A percentile compares a stretch with the other conserved stretches of the same genome.
Conservation (phyloP, 495 filamentous ascomycete species). For the Neurospora sp. region DNA sequence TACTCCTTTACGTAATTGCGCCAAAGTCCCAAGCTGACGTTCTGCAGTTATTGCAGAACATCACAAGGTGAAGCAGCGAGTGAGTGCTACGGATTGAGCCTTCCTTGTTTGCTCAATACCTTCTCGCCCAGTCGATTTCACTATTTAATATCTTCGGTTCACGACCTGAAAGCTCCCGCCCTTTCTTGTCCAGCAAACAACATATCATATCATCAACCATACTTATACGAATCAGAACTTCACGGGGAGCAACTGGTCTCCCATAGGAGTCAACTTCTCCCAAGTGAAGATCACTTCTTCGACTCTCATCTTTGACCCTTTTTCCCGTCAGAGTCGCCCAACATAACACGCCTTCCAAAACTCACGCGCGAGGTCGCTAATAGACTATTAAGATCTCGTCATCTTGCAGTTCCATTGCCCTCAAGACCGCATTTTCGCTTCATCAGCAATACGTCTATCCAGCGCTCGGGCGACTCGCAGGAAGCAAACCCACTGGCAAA, state of each 20-base stretch:
- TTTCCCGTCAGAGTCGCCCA: background rate
- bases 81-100: background rate
- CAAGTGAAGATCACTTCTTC: background rate
- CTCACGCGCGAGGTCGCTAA: background rate
- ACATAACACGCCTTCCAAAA: background rate
- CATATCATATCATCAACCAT: background rate
- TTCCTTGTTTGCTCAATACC: background rate
- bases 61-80: background rate
- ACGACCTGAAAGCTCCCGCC: background rate
- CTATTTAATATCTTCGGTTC: background rate
- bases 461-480: background rate
- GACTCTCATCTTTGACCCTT: background rate
- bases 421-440: background rate
- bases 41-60: background rate
- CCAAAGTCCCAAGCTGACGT: background rate
- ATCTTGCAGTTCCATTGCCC: background rate
- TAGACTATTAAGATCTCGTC: background rate
- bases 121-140: background rate
- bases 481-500: background rate
- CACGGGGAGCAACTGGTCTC: background rate
- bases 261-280: background rate
- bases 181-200: background rate
- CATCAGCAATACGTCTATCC: background rate
- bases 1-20: background rate
- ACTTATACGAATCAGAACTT: background rate